A percentile compares a stretch with the other conserved stretches of the same genome.
Conservation (phyloP, 257 asterid genomes). For the Przewalskia tangutica region DNA sequence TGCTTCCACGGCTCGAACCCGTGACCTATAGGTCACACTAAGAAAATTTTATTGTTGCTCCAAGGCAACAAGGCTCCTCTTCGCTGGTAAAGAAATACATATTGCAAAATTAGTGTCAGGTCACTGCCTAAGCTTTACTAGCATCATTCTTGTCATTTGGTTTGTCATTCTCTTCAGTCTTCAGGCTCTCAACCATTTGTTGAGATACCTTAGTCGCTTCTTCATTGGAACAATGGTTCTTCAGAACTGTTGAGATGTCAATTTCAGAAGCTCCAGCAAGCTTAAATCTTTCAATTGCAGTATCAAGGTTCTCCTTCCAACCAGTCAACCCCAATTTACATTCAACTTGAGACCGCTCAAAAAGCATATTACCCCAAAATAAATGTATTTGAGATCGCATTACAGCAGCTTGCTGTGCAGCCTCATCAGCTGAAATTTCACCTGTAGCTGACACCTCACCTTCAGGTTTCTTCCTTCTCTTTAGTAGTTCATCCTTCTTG, state of each 20-base stretch:
- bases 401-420: conserved; percentile 71
- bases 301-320: conserved; percentile 73
- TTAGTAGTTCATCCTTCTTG: conserved; percentile 56
- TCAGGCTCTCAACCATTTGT: conserved; percentile 23
- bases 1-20: too few relatives aligned
- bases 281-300: conserved; percentile 61
- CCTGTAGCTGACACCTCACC: conserved; percentile 30
- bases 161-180: conserved; percentile 2
- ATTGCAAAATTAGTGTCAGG: not conserved
- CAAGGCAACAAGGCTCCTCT: too few relatives aligned
- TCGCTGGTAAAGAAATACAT: not conserved
- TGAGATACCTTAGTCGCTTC: conserved; percentile 9
- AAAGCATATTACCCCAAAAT: conserved; percentile 92
- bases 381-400: conserved; percentile 89
- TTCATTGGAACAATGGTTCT: conserved; percentile 71
- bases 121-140: not conserved
- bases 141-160: conserved; percentile 1
- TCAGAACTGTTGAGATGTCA: conserved; percentile 59
- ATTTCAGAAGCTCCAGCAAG: conserved; percentile 93
- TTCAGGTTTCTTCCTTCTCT: conserved; percentile 48
- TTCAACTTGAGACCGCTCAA: conserved; percentile 77
- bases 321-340: conserved; percentile 56
- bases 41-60: too few relatives aligned
- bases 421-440: conserved; percentile 59
- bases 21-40: too few relatives aligned